Conservation (phyloP, 1,139 yeast species). For the Blastobotrys capitulatus region DNA sequence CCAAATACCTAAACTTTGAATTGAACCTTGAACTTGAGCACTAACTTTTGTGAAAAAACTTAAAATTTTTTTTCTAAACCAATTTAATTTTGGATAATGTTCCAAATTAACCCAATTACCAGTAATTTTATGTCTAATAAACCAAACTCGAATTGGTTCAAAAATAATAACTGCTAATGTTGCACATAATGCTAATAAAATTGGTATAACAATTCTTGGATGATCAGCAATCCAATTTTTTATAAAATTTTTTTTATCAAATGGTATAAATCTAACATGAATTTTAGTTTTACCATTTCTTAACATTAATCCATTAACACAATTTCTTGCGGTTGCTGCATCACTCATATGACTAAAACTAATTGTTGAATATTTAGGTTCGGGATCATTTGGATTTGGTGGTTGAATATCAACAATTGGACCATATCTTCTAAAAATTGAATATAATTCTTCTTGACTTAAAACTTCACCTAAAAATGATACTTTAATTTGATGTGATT, state of each 20-base stretch:
- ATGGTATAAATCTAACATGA: slow-evolving; percentile 67
- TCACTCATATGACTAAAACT: slow-evolving; percentile 53
- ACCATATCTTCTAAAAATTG: slow-evolving; percentile 83
- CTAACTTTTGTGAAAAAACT: slow-evolving; percentile 21
- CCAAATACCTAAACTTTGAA: slow-evolving; percentile 26
- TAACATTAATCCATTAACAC: slow-evolving; percentile 59
- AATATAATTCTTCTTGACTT: slow-evolving; percentile 79
- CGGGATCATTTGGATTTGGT: slow-evolving; percentile 43
- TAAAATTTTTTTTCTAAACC: slow-evolving; percentile 25
- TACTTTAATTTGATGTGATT: slow-evolving; percentile 57
- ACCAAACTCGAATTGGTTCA: slow-evolving; percentile 87
- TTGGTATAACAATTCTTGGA: slow-evolving; percentile 72
- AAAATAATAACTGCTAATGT: slow-evolving; percentile 79
- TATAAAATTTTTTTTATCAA: slow-evolving; percentile 47
- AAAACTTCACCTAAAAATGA: slow-evolving; percentile 69
- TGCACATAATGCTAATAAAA: slow-evolving; percentile 57
- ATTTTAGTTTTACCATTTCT: slow-evolving; percentile 53
- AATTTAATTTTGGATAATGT: slow-evolving; percentile 13
- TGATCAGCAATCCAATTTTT: slow-evolving; percentile 59
- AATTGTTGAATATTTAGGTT: slow-evolving; percentile 47
- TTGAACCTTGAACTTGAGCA: slow-evolving; percentile 29
- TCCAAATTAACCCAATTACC: slow-evolving; percentile 19
- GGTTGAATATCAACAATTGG: slow-evolving; percentile 70
- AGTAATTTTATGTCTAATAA: slow-evolving; percentile 61
- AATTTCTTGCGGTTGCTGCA: slow-evolving; percentile 84